These are phyloP conservation scores for Rubus idaeus DNA, from an alignment of 306 rosid species.

Conservation along the genomic window DNA sequence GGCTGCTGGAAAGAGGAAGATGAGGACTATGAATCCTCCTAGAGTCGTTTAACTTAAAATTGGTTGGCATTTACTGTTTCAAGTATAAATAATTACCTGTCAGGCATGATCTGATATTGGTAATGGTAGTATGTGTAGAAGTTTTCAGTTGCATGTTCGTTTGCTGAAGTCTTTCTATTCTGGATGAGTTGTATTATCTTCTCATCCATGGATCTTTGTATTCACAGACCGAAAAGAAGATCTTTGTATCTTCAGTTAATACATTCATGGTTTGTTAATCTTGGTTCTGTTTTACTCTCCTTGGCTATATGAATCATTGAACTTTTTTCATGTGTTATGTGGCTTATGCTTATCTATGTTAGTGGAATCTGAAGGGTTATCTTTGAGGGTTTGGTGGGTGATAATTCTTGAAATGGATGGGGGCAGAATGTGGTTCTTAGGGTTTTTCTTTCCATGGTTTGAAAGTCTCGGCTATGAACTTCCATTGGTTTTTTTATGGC, in stretches of 20 bases:
- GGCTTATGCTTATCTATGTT: background rate
- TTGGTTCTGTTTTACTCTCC: background rate
- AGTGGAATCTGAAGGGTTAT: background rate
- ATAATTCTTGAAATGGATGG: no score
- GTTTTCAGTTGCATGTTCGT: background rate
- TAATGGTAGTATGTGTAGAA: background rate
- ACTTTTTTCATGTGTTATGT: background rate
- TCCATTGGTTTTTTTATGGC: no score
- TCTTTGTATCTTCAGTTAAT: background rate
- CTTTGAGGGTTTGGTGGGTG: background rate
- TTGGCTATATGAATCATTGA: background rate
- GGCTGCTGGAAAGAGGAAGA: conserved; percentile 64
- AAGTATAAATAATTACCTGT: conserved; percentile 6
- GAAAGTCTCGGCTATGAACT: no score
- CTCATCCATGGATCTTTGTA: background rate
- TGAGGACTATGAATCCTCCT: conserved; percentile 50
- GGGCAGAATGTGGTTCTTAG: background rate
- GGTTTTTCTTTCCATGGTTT: no score
- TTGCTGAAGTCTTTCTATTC: background rate
- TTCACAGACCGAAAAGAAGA: background rate
- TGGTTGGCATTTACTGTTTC: conserved; percentile 10
- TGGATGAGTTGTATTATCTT: background rate
- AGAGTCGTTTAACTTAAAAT: conserved; percentile 6
- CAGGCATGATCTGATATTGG: conserved; percentile 11
- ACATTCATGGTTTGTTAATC: background rate